Evolutionary conservation across 179 eudicot genomes (phyloP), one percentile per base, ranked within the genome.

Genomic region (Beta macrorhiza): DNA sequence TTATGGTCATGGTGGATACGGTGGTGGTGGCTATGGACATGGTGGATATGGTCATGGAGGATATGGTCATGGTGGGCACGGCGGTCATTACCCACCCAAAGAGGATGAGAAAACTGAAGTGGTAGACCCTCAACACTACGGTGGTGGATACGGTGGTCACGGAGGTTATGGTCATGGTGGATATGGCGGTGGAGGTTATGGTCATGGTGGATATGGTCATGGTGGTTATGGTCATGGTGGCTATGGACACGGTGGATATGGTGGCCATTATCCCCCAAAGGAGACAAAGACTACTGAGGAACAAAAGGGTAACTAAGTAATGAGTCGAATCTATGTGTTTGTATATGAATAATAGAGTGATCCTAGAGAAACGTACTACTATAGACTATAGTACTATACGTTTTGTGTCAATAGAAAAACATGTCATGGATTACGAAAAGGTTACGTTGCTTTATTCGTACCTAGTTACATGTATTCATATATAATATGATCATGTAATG

Each of bases 191-290:
- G 9, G 11, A 5, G 53, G 11, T 0, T 6, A 49, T 49, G 53
- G 3, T 49, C 53, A 49, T 49, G 53, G 75, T 49, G 52, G 52
- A 1, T 61, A n/a, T 20, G 65, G 65, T n/a, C 22, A 22, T n/a
- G 65, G 65, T 0, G 20, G 64, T 2, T n/a, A 61, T 2, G 65
- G 65, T 0, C 65, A 61, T 4, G 69, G 69, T 65, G 65, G 63
- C 0, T 29, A 67, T 1, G 70, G 70, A 0, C 65, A 74, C 20
- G 78, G 78, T 0, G 51, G 77, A 4, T 17, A 72, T 72, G 59
- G 61, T 74, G 62, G 77, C 16, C 78, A 57, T 64, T 74, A 74
- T 16, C 49, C 49, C 12, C 65, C 78, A 44, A 61, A 76, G 69
- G 51, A 42, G 16, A 17, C 68, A 5, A 76, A 59, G 70, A n/a